Evolutionary conservation across 2,329 filamentous ascomycete genomes (phyloP).

Genomic region (Myriosclerotinia scirpicola): DNA sequence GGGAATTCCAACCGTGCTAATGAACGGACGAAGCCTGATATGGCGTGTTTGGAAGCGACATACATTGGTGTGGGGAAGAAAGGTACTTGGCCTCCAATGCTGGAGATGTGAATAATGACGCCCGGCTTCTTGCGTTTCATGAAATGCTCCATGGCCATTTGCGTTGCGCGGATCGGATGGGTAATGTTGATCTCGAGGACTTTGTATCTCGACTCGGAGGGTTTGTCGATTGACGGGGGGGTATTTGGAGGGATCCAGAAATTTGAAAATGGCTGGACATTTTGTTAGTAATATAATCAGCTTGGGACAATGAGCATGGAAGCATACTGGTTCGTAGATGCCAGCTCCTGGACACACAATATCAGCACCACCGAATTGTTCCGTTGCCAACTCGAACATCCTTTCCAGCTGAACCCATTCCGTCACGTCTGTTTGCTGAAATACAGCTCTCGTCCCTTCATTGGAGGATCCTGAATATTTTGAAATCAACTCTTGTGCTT

Average conservation of each 20-base stretch:
- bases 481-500: slow-evolving; percentile 42
- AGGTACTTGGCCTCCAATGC: slow-evolving; percentile 47
- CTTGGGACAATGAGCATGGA: no score
- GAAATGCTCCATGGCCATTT: slow-evolving; percentile 52
- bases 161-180: slow-evolving; percentile 52
- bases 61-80: slow-evolving; percentile 48
- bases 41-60: slow-evolving; percentile 49
- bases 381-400: slow-evolving; percentile 41
- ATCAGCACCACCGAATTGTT: slow-evolving; percentile 41
- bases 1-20: slow-evolving; percentile 42
- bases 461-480: slow-evolving; percentile 26
- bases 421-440: slow-evolving; percentile 47
- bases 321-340: slow-evolving; percentile 47
- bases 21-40: slow-evolving; percentile 49
- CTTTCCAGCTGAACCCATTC: slow-evolving; percentile 43
- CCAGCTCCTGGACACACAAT: slow-evolving; percentile 50
- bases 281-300: neutral
- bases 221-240: slow-evolving; percentile 45
- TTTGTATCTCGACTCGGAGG: slow-evolving; percentile 45
- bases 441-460: slow-evolving; percentile 41
- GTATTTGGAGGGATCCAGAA: slow-evolving; percentile 52
- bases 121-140: slow-evolving; percentile 39
- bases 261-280: slow-evolving; percentile 46
- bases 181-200: slow-evolving; percentile 52
- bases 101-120: slow-evolving; percentile 49